Percentiles rank a stretch among this genome's conserved stretches.
Conservation (phyloP, 2,329 filamentous ascomycete species). For the Fusarium siculi region DNA sequence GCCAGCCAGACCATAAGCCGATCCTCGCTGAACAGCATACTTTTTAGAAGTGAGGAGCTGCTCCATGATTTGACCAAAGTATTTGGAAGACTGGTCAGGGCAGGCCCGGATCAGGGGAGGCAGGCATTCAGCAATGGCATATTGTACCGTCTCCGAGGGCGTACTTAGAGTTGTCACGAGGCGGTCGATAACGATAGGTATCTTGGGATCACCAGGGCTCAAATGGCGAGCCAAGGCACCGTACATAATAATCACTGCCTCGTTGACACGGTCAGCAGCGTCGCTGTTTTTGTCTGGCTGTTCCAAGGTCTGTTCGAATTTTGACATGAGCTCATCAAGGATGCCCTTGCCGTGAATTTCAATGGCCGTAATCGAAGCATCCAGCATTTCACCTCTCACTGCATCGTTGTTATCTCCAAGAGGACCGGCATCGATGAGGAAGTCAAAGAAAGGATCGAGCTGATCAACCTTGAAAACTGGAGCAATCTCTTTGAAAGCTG, state of each 20-base stretch:
- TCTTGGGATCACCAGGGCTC: slow-evolving; percentile 82
- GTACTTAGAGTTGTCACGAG: slow-evolving; percentile 89
- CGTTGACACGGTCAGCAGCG: slow-evolving; percentile 88
- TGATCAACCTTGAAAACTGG: slow-evolving; percentile 73
- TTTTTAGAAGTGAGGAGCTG: slow-evolving; percentile 87
- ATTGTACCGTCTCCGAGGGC: slow-evolving; percentile 96
- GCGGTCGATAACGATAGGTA: slow-evolving; percentile 88
- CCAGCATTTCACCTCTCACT: slow-evolving; percentile 91
- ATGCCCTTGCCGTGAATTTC: slow-evolving; percentile 82
- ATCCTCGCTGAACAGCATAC: slow-evolving; percentile 91
- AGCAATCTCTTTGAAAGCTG: slow-evolving; percentile 86
- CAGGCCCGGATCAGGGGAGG: slow-evolving; percentile 89
- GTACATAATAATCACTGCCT: slow-evolving; percentile 97
- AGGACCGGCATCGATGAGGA: slow-evolving; percentile 86
- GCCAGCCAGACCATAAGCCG: slow-evolving; percentile 93
- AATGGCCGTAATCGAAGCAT: slow-evolving; percentile 85
- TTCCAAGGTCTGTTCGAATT: slow-evolving; percentile 90
- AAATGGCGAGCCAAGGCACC: slow-evolving; percentile 92
- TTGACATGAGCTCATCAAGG: slow-evolving; percentile 89
- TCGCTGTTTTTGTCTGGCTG: slow-evolving; percentile 84
- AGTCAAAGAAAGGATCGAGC: slow-evolving; percentile 82
- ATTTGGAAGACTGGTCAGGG: slow-evolving; percentile 79
- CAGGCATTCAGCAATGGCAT: slow-evolving; percentile 92
- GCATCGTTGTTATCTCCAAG: slow-evolving; percentile 82
- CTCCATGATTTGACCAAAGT: slow-evolving; percentile 83